phyloP scores from a whole-genome alignment of 2,329 filamentous ascomycete species.

The Clonostachys sp. region DNA sequence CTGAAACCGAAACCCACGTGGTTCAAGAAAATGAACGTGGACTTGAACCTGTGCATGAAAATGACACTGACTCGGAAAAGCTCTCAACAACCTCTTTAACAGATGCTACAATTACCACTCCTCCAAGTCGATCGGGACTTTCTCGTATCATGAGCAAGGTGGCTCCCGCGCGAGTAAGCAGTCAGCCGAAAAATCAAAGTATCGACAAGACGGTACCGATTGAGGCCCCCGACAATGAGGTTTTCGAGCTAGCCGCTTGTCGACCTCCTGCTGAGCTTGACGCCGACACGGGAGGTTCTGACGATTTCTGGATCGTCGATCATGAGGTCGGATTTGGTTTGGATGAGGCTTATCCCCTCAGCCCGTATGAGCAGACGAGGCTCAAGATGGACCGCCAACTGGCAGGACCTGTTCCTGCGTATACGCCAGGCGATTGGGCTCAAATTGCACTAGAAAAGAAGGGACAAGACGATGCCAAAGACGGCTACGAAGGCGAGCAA shows the following conservation, averaged over 20 bases:
- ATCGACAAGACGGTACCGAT: constrained; percentile 15
- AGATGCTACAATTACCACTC: constrained; percentile 6
- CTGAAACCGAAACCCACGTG: no score
- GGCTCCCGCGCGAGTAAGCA: no score
- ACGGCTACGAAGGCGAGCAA: no score
- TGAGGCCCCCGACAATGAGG: constrained; percentile 36
- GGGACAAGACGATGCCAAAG: constrained; percentile 1
- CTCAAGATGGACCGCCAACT: constrained; percentile 47
- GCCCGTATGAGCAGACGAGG: constrained; percentile 44
- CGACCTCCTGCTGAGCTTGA: constrained; percentile 44
- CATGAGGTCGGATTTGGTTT: constrained; percentile 31
- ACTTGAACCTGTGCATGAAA: no score
- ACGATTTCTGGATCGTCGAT: constrained; percentile 19
- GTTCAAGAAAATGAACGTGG: no score
- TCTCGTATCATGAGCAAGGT: no score
- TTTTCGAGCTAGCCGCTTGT: constrained; percentile 46
- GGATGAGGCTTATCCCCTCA: constrained; percentile 30
- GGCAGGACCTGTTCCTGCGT: constrained; percentile 43
- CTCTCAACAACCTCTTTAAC: constrained; percentile 15
- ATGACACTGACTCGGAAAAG: constrained; percentile 33
- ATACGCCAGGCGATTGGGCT: constrained; percentile 28
- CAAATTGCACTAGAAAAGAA: constrained; percentile 21
- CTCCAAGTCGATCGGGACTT: no score
- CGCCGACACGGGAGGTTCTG: constrained; percentile 11
- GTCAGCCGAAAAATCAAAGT: no score